Conservation (phyloP, 495 filamentous ascomycete species). For the Penicillium robsamsonii region DNA sequence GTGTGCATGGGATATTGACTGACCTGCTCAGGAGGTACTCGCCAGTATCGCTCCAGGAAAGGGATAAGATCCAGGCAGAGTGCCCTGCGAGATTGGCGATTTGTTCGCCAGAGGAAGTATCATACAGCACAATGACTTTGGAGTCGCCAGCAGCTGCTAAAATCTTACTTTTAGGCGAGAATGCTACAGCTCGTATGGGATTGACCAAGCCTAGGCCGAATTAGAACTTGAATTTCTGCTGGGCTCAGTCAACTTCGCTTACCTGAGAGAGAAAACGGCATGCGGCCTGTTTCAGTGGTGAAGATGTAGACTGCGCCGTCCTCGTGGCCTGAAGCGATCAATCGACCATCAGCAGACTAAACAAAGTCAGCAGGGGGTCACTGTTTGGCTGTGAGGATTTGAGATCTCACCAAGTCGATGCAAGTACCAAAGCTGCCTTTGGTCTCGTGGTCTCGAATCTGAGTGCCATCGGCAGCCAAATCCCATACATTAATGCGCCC, state of each 20-base stretch:
- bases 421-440: conserved; percentile 86
- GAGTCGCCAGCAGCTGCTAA: conserved; percentile 93
- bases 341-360: conserved; percentile 70
- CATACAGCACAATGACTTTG: conserved; percentile 84
- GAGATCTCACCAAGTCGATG: conserved; percentile 66
- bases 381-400: not conserved
- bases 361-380: conserved; percentile 12
- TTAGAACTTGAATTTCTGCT: not conserved
- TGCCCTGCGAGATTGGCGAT: conserved; percentile 80
- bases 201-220: conserved; percentile 68
- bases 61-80: conserved; percentile 78
- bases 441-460: conserved; percentile 81
- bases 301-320: conserved; percentile 94
- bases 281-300: conserved; percentile 80
- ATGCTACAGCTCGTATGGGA: conserved; percentile 76
- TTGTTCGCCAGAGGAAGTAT: conserved; percentile 87
- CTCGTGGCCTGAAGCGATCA: conserved; percentile 89
- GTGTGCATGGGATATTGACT: conserved; percentile 18
- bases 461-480: conserved; percentile 48
- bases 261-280: conserved; percentile 85
- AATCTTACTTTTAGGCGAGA: conserved; percentile 79
- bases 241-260: conserved; percentile 20
- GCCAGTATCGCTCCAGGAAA: conserved; percentile 92
- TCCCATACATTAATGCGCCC: conserved; percentile 91
- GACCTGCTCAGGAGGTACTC: conserved; percentile 88